Base-by-base conservation (phyloP, 805 yeast genomes). In the Wickerhamiella bombiphila region DNA sequence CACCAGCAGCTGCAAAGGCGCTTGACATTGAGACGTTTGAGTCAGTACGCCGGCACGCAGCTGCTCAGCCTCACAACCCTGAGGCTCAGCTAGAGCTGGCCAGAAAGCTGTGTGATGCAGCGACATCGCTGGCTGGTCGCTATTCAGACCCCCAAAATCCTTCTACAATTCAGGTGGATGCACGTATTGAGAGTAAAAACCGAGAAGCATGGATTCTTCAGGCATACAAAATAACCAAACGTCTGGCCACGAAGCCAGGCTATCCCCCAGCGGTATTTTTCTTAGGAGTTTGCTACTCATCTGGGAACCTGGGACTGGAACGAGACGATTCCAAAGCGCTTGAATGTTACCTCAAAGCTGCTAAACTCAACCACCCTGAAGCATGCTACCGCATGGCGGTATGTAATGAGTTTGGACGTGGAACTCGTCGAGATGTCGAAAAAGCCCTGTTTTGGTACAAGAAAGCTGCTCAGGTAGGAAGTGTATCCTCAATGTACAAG, bases 351-450 rank as follows among this genome's bases (percentile, higher is more conserved):
- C 47, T 57, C 22, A 70, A 68, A 41, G 77, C 83, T 1, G 78
- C 82, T 4, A 60, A 61, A 34, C 64, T 64, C 30, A 66, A 69
- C 16, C 75, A 75, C 48, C 64, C 73, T 0, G 69, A 69, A 38
- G 77, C 80, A 7, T 66, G 75, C 41, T 80, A 76, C 57, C 59
- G 88, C 35, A 68, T 74, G 1, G 91, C 79, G 1, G 78, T 78
- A 22, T 72, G 82, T 49, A 66, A 67, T 49, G 91, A 80, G 53
- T 61, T 76, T 52, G 77, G 81, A 14, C 65, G 70, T 41, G 78
- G 79, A 2, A 59, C 68, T 19, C 48, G 58, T 38, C 51, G 60
- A 29, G 69, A 69, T 47, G 36, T 53, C 16, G 46, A 43, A n/a
- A 62, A 64, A 41, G 74, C 83, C 7, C 56, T 73, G 19, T 49